Evolutionary conservation across 2,329 filamentous ascomycete species (phyloP), one percentile per base, ranked within the genome.

Genomic region (Tolypocladium sp.): DNA sequence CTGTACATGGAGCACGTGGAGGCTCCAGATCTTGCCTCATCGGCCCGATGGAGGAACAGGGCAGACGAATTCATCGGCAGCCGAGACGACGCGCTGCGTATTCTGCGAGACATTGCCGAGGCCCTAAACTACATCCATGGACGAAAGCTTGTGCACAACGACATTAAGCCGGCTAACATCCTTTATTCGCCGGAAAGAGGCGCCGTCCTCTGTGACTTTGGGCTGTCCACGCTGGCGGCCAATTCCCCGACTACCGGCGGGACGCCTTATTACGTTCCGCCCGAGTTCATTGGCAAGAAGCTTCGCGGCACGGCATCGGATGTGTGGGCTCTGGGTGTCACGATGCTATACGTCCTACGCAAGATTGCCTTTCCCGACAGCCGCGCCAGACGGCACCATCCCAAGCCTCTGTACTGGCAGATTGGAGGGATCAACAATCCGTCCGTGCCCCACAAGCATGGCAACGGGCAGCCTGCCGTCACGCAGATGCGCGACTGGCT

Each of bases 1-100:
- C 69, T 85, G 12, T 85, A 84, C 65, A 85, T 86, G 82, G 82
- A 85, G 66, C 80, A 84, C 60, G 76, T 85, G 5, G 80, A 84
- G 57, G 82, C 80, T 15, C 77, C 76, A 52, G 82, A 85, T 63
- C 72, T 86, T 42, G 77, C 79, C 1, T 74, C 76, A 37, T 70
- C 74, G 56, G 73, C 76, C 44, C 72, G 76, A 10, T 85, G 82
- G 82, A 78, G 82, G 30, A 76, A 72, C 58, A 70, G 68, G 25
- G 64, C 69, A 17, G 79, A 84, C 60, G 70, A 76, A 57, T 86
- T 86, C 60, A 67, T 72, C 15, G 83, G 83, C 51, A 71, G 69
- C 54, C 75, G 76, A 8, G 68, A 70, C 6, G 82, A 85, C 60
- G 81, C 80, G 8, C 56, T 73, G 57, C 77, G 79, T 22, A 84